Conservation (phyloP, 495 filamentous ascomycete species). For the Cercophora samala region DNA sequence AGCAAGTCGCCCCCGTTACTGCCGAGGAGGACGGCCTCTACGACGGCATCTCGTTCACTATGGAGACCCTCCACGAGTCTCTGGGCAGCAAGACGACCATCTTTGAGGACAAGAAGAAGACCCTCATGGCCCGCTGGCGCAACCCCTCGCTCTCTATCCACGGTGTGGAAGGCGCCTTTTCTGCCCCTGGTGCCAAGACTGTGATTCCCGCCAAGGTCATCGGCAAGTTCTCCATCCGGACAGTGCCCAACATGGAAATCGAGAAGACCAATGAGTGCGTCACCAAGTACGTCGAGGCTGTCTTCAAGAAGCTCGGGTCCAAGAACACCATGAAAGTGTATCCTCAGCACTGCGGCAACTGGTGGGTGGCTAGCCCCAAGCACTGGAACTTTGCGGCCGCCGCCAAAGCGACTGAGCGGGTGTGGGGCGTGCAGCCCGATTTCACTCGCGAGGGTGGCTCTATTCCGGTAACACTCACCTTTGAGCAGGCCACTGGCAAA, state of each 20-base stretch:
- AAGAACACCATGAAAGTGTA: conserved; percentile 85
- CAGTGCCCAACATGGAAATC: conserved; percentile 95
- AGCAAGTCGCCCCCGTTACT: conserved; percentile 83
- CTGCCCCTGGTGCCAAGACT: conserved; percentile 89
- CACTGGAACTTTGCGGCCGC: conserved; percentile 98
- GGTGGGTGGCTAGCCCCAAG: conserved; percentile 96
- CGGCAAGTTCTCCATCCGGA: conserved; percentile 97
- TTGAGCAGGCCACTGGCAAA: conserved; percentile 98
- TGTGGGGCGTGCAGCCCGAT: conserved; percentile 90
- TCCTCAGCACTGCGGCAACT: conserved; percentile 86
- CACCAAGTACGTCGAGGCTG: conserved; percentile 69
- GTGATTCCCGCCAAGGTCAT: conserved; percentile 97
- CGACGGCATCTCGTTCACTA: conserved; percentile 81
- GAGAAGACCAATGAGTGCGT: conserved; percentile 81
- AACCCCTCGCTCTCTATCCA: conserved; percentile 94
- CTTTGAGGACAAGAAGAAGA: conserved; percentile 76
- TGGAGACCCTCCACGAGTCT: conserved; percentile 90
- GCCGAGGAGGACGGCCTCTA: conserved; percentile 85
- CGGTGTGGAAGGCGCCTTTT: conserved; percentile 94
- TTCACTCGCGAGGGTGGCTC: conserved; percentile 95
- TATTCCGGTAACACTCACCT: conserved; percentile 94
- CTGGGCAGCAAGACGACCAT: conserved; percentile 84
- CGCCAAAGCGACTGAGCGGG: conserved; percentile 84
- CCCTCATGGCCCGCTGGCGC: conserved; percentile 93
- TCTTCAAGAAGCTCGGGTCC: conserved; percentile 76